Percentiles rank a stretch among this genome's conserved stretches.
Evolutionary conservation across 2,329 filamentous ascomycete species (phyloP).

Genomic region (Diplodia scrobiculata): DNA sequence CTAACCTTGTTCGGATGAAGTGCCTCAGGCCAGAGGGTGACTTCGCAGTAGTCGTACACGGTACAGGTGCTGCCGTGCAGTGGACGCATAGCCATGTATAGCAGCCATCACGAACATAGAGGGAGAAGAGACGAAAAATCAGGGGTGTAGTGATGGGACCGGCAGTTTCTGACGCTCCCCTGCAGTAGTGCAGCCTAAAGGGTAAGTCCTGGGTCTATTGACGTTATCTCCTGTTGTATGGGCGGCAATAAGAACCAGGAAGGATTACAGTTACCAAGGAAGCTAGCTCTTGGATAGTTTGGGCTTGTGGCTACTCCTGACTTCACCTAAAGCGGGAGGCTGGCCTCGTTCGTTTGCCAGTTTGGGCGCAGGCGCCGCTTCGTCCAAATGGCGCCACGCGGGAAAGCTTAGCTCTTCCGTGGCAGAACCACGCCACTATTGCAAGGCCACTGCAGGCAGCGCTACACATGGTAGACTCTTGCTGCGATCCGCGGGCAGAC

Average conservation of each 20-base stretch:
- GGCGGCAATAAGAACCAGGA: neutral
- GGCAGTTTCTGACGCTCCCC: too few relatives aligned
- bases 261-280: neutral
- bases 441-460: neutral
- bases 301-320: neutral
- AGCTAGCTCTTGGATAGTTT: neutral
- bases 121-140: too few relatives aligned
- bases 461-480: neutral
- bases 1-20: too few relatives aligned
- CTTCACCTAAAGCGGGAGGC: neutral
- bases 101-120: too few relatives aligned
- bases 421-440: neutral
- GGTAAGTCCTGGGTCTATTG: too few relatives aligned
- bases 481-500: neutral
- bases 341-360: neutral
- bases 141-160: too few relatives aligned
- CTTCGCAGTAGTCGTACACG: neutral
- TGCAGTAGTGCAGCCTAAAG: too few relatives aligned
- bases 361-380: neutral
- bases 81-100: too few relatives aligned
- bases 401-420: slow-evolving; percentile 4
- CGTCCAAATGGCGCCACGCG: neutral
- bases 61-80: too few relatives aligned
- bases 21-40: neutral
- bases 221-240: neutral